Conservation (phyloP, 2,329 filamentous ascomycete genomes). For the Fusarium sp. region DNA sequence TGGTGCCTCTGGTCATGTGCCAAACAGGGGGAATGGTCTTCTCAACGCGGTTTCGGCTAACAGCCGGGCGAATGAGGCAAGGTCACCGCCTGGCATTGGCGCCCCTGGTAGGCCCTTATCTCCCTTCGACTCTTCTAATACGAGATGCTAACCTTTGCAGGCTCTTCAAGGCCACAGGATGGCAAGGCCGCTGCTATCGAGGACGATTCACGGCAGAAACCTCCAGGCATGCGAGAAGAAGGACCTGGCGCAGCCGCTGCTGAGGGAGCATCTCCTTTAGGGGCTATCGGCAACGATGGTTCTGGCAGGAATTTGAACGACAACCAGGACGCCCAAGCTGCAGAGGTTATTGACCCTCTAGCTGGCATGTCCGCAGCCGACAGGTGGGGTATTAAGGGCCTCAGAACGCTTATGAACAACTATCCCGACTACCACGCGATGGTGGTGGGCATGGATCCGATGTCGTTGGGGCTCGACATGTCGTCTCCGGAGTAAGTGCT, state of each 20-base stretch:
- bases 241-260: conserved; percentile 51
- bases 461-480: conserved; percentile 68
- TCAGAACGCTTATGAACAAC: conserved; percentile 72
- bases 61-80: conserved; percentile 60
- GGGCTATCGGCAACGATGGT: conserved; percentile 61
- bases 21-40: conserved; percentile 69
- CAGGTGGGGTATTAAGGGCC: conserved; percentile 74
- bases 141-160: conserved; percentile 43
- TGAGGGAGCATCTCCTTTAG: conserved; percentile 55
- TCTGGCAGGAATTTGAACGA: conserved; percentile 56
- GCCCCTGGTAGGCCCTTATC: conserved; percentile 47
- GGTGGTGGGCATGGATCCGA: conserved; percentile 70
- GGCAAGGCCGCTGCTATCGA: conserved; percentile 53
- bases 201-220: conserved; percentile 61
- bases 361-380: conserved; percentile 71
- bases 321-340: conserved; percentile 53
- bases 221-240: conserved; percentile 57
- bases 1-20: conserved; percentile 50
- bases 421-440: conserved; percentile 72
- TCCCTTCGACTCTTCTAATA: neutral
- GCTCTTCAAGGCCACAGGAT: conserved; percentile 57
- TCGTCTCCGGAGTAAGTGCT: conserved; percentile 67
- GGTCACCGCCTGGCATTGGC: conserved; percentile 60
- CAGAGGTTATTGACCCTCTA: conserved; percentile 67
- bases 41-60: conserved; percentile 74